Evolutionary conservation across 2,329 filamentous ascomycete genomes (phyloP).

Genomic region (Penicillium sp.): DNA sequence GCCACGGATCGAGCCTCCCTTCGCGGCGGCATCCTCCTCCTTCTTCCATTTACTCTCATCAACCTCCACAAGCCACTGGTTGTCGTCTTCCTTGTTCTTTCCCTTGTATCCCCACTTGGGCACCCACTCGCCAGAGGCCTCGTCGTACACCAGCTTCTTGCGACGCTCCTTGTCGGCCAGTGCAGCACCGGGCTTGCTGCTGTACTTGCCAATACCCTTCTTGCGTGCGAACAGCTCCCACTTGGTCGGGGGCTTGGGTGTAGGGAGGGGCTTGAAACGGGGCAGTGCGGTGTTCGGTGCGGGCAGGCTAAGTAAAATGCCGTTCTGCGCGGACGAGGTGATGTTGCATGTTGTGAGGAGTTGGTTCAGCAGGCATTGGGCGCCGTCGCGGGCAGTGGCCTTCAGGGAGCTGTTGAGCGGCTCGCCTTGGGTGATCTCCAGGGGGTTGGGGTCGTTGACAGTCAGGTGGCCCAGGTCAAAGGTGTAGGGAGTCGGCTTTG

Average conservation of each 20-base stretch:
- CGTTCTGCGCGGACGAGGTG: conserved; percentile 58
- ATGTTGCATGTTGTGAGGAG: conserved; percentile 85
- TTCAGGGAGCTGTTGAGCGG: conserved; percentile 66
- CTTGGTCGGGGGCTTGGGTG: conserved; percentile 78
- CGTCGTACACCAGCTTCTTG: conserved; percentile 77
- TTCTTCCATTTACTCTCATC: conserved; percentile 72
- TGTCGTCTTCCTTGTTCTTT: conserved; percentile 78
- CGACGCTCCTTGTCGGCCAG: conserved; percentile 65
- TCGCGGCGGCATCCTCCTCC: conserved; percentile 56
- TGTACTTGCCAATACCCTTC: conserved; percentile 87
- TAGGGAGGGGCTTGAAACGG: conserved; percentile 86
- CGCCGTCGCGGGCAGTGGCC: conserved; percentile 77
- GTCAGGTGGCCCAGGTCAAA: conserved; percentile 89
- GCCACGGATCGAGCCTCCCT: conserved; percentile 65
- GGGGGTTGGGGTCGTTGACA: conserved; percentile 81
- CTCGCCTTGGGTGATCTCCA: conserved; percentile 54
- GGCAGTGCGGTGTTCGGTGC: conserved; percentile 68
- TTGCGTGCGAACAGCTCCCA: conserved; percentile 96
- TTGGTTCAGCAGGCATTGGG: conserved; percentile 90
- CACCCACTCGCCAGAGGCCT: conserved; percentile 81
- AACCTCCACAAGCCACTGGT: conserved; percentile 90
- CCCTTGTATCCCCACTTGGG: conserved; percentile 94
- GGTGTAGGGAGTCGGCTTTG: conserved; percentile 84
- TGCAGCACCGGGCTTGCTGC: conserved; percentile 56
- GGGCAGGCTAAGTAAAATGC: conserved; percentile 79